Conservation (phyloP, 179 eudicot genomes). For the Silene vulgaris region DNA sequence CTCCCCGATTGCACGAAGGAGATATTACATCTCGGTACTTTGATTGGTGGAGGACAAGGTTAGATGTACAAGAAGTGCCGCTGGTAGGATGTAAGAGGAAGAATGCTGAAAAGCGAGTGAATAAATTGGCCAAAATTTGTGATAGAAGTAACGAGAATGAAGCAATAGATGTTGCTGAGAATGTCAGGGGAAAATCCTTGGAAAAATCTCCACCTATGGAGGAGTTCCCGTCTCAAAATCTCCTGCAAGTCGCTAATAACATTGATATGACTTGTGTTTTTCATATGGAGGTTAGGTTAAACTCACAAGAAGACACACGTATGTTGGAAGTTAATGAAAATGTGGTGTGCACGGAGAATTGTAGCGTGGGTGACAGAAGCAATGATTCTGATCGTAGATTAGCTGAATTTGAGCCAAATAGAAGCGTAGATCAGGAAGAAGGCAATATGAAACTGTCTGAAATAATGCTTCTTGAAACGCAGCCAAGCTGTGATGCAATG, state of each 20-base stretch:
- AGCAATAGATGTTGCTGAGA: neutral
- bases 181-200: neutral
- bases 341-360: no score
- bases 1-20: constrained; percentile 25
- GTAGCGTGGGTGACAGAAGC: no score
- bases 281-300: no score
- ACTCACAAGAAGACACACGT: no score
- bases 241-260: neutral
- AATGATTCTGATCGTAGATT: no score
- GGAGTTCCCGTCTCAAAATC: neutral
- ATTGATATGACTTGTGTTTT: no score
- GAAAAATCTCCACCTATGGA: neutral
- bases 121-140: neutral
- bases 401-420: neutral
- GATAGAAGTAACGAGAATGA: neutral
- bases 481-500: no score
- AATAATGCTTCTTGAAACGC: no score
- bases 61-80: neutral
- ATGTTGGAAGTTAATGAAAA: no score
- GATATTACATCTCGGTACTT: constrained; percentile 26
- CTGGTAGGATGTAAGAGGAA: neutral
- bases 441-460: no score
- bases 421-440: no score
- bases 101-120: neutral
- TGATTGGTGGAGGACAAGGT: constrained; percentile 30